Conservation (phyloP, 2,329 filamentous ascomycete species). For the Aulographum hederae region DNA sequence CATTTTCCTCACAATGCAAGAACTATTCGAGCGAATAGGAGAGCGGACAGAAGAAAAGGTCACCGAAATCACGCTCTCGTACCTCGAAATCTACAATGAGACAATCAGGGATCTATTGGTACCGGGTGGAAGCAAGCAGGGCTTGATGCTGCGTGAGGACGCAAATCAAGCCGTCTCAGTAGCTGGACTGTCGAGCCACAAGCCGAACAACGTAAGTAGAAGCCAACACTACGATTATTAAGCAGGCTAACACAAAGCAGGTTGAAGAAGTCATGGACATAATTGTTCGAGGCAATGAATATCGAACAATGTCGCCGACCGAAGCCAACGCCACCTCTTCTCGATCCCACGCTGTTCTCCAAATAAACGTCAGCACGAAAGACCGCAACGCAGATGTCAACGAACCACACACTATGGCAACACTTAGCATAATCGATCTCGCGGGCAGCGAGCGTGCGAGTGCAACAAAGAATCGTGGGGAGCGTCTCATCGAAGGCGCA, state of each 20-base stretch:
- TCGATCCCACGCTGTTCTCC: slow-evolving; percentile 87
- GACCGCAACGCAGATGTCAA: slow-evolving; percentile 83
- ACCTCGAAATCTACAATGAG: slow-evolving; percentile 98
- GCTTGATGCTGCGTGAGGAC: slow-evolving; percentile 86
- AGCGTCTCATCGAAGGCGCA: slow-evolving; percentile 77
- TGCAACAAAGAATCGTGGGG: slow-evolving; percentile 89
- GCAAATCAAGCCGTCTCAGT: slow-evolving; percentile 86
- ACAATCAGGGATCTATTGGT: slow-evolving; percentile 89
- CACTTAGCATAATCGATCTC: slow-evolving; percentile 92
- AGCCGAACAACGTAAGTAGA: slow-evolving; percentile 56
- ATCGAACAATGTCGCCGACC: slow-evolving; percentile 87
- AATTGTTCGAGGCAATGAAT: slow-evolving; percentile 88
- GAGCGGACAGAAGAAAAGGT: slow-evolving; percentile 73
- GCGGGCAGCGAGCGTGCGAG: slow-evolving; percentile 92
- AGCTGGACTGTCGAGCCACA: slow-evolving; percentile 75
- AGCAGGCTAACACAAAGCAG: slow-evolving; percentile 14
- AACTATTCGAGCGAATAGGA: slow-evolving; percentile 89
- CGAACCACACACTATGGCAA: slow-evolving; percentile 95
- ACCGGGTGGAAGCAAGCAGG: slow-evolving; percentile 64
- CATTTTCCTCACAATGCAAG: slow-evolving; percentile 98
- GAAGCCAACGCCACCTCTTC: slow-evolving; percentile 96
- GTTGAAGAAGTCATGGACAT: slow-evolving; percentile 94
- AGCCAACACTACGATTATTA: too few species aligned
- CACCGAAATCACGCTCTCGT: slow-evolving; percentile 81
- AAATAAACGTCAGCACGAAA: slow-evolving; percentile 91